Evolutionary conservation across 202 grass and related monocot genomes (phyloP), one percentile per base, ranked within the genome.

Genomic region (Setaria viridis): DNA sequence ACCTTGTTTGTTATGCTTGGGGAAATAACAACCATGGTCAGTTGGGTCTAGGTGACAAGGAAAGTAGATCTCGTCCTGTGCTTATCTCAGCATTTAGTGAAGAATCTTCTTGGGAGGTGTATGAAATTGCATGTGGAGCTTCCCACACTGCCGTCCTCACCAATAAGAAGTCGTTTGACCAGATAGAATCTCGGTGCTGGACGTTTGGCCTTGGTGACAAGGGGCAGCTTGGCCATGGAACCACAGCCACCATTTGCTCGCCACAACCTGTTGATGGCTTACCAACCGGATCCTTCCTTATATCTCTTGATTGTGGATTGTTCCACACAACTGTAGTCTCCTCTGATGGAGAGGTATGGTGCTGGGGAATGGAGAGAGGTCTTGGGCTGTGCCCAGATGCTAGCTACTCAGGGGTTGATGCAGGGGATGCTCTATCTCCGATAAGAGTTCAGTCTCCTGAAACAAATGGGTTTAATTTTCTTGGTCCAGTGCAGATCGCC

Each of bases 281-380:
- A 64, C 93, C 97, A 63, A 87, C 67, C 0, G 93, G 90, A 79
- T 76, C 90, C 53, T 95, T 99, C 70, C 84, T 99, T 62, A 94
- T 96, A 37, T 99, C 97, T 90, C 79, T 99, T 54, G 97, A 96
- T 87, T 96, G 97, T 70, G 97, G 97, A 32, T 88, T 99, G 80
- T 99, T 99, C 78, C 97, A 99, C 80, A 99, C 93, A 6, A 73
- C 97, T 59, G 92, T 93, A 42, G 91, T 99, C 39, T 96, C 93
- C 51, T 92, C 90, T 10, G 90, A 92, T 78, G 93, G 97, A 20
- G 93, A 99, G 77, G 93, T 96, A 45, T 99, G 97, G 97, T 93
- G 90, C 93, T 99, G 94, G 97, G 97, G 97, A 53, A 99, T 99
- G 97, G 97, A 99, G 77, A 99, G 87, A 56, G 97, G 97, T 60